Base-by-base conservation (phyloP, 805 yeast genomes). In the Ogataea corticis region DNA sequence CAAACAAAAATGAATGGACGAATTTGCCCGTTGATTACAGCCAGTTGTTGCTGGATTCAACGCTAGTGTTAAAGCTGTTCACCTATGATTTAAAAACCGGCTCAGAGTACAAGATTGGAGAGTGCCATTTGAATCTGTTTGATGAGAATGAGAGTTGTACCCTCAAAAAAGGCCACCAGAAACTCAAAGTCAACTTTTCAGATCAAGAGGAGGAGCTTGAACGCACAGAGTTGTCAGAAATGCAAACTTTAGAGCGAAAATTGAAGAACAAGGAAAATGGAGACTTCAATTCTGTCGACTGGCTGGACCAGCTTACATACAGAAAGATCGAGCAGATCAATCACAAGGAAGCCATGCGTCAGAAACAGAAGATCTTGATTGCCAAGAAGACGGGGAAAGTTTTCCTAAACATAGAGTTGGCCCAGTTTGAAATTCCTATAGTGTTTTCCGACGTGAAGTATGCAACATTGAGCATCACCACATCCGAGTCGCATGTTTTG, bases 221-320 rank as follows among this genome's bases (percentile, higher is more conserved):
- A 21, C 37, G 10, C 61, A 64, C 45, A 47, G 50, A 23, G 63
- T 59, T 29, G 69, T 55, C 14, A 46, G 40, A 50, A 23, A 71
- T 75, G 71, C 79, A 76, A 42, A 55, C 70, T 5, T 58, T 79
- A 15, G 89, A 85, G 51, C 62, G 62, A 38, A 68, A 75, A 40
- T 68, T 86, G 33, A 82, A 85, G 51, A 67, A 66, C 39, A 86
- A 82, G 57, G 90, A 85, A 56, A 73, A 76, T 49, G 90, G 90
- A 1, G 91, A 86, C 19, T 69, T 80, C 19, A 67, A 75, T 4
- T 64, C 76, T 6, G 63, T 79, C 1, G 79, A 76, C 39, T 91
- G 97, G 97, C 69, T 90, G 9, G 96, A 89, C 57, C 72, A 77
- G 36, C 55, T 86, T 45, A 77, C 85, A 0, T 71, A 82, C 50